Evolutionary conservation across 2,329 filamentous ascomycete species (phyloP).

Genomic region (Cordyceps javanica): DNA sequence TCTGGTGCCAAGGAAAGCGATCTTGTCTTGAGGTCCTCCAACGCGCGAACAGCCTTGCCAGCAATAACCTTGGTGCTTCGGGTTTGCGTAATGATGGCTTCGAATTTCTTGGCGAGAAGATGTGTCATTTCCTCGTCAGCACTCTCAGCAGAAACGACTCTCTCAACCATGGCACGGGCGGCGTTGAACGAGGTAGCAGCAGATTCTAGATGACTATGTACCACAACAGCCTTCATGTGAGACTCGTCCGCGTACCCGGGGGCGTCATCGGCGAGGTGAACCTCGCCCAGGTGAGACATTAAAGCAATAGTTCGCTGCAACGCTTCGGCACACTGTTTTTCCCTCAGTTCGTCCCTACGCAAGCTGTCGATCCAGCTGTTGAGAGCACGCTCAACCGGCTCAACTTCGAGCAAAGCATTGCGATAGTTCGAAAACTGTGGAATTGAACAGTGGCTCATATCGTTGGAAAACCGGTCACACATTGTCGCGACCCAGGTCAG

Average conservation of each 20-base stretch:
- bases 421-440: conserved; percentile 75
- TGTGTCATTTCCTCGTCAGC: conserved; percentile 59
- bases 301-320: conserved; percentile 79
- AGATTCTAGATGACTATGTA: conserved; percentile 78
- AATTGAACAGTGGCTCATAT: conserved; percentile 70
- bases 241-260: conserved; percentile 72
- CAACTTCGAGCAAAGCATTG: conserved; percentile 76
- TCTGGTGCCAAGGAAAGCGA: conserved; percentile 68
- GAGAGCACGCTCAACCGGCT: conserved; percentile 82
- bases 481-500: conserved; percentile 77
- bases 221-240: conserved; percentile 67
- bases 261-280: conserved; percentile 65
- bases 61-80: conserved; percentile 79
- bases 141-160: conserved; percentile 45
- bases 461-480: conserved; percentile 76
- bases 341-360: conserved; percentile 77
- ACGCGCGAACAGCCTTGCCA: conserved; percentile 67
- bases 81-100: conserved; percentile 66
- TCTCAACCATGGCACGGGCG: conserved; percentile 60
- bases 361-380: conserved; percentile 84
- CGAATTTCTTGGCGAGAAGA: conserved; percentile 64
- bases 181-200: conserved; percentile 62
- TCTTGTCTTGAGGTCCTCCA: conserved; percentile 71
- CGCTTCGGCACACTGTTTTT: conserved; percentile 74
- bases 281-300: conserved; percentile 78